A percentile compares a stretch with the other conserved stretches of the same genome.
Evolutionary conservation across 768 basidiomycete species (phyloP).

Genomic region (Pilatotrama ljubarskyi): DNA sequence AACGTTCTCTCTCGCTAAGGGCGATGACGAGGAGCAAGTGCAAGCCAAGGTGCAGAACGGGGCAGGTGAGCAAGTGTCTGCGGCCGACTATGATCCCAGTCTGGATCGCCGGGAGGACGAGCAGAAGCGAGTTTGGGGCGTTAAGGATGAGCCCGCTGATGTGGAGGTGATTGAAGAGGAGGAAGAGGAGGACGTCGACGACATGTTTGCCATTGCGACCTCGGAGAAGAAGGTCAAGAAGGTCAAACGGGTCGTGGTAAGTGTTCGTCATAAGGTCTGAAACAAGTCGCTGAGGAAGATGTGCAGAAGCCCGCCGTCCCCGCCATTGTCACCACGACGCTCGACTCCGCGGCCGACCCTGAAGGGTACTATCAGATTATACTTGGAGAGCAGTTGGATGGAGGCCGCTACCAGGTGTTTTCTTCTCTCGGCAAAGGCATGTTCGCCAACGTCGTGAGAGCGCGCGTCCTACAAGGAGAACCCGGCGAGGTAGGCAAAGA

Average conservation of each 20-base stretch:
- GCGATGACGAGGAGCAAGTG: slow-evolving; percentile 51
- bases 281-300: background rate
- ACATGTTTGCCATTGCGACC: slow-evolving; percentile 84
- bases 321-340: slow-evolving; percentile 68
- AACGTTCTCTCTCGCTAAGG: slow-evolving; percentile 70
- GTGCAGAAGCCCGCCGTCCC: slow-evolving; percentile 53
- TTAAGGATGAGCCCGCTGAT: slow-evolving; percentile 37
- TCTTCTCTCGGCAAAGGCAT: slow-evolving; percentile 97
- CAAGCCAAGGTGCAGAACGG: slow-evolving; percentile 49
- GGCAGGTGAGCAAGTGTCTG: slow-evolving; percentile 70
- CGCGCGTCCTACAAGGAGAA: slow-evolving; percentile 73
- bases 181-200: slow-evolving; percentile 74
- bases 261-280: slow-evolving; percentile 23
- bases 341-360: slow-evolving; percentile 89
- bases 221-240: slow-evolving; percentile 56
- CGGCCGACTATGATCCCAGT: slow-evolving; percentile 90
- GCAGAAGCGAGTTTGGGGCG: slow-evolving; percentile 59
- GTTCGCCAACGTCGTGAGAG: slow-evolving; percentile 96
- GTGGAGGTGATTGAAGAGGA: slow-evolving; percentile 55
- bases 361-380: slow-evolving; percentile 97
- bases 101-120: slow-evolving; percentile 85
- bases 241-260: slow-evolving; percentile 51
- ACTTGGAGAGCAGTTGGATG: slow-evolving; percentile 91
- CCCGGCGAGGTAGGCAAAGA: slow-evolving; percentile 59
- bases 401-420: slow-evolving; percentile 91